Base-by-base conservation (phyloP, 1,284 basidiomycete species). In the Omphalotus olearius region DNA sequence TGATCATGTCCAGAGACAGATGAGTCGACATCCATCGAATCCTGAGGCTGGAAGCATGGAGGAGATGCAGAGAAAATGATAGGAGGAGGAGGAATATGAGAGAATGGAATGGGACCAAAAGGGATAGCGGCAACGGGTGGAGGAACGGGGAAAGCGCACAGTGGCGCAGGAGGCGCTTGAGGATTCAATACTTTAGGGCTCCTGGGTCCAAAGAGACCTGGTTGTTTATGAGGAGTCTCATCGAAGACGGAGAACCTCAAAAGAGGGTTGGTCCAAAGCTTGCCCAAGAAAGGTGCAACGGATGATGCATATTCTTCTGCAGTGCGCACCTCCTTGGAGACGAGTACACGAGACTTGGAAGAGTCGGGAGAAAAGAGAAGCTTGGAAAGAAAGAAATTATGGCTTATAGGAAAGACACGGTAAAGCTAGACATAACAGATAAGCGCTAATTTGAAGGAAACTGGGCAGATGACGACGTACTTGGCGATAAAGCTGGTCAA, bases 281-380 rank as follows among this genome's bases (percentile, higher is more conserved):
- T 74, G 45, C 72, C 70, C 30, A 66, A 70, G 64, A 79, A 79
- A 45, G 74, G 75, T 26, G 70, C 66, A 39, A 81, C 72, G 57
- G 71, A 72, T 26, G 64, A 67, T 47, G 71, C 62, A 59, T 87
- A 90, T 52, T 88, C 82, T 23, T 78, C 72, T 3, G 72, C 70
- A 45, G 69, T 71, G 60, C 76, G 80, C 17, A 82, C 79, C 62
- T 85, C 80, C 52, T 68, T 75, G 50, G 74, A 78, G 52, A 90
- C 73, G 33, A 88, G 66, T 47, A 88, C 78, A 37, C 80, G 78
- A 45, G 73, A 66, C 56, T 69, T 66, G 16, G 64, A 65, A 14
- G 78, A 70, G 55, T 81, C 74, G 2, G 81, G 81, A 47, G 78
- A 80, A 67, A 89, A 88, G 9, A 88, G 67, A 40, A 90, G 73